Percentiles rank a stretch among this genome's conserved stretches.
Evolutionary conservation across 257 asterid species (phyloP).

Genomic region (Solanum virginianum): DNA sequence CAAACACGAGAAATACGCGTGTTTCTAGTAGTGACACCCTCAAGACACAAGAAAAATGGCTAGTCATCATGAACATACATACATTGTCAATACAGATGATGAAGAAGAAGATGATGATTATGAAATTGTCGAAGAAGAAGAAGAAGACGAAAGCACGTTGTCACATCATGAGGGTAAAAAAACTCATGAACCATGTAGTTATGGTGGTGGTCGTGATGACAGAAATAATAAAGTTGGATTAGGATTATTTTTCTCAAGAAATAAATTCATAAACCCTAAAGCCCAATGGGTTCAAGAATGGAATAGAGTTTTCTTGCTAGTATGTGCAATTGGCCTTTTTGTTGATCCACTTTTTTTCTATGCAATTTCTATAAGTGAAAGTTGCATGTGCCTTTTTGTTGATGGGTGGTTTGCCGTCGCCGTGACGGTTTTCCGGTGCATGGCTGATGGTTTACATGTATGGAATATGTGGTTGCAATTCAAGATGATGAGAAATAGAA

Average conservation of each 20-base stretch:
- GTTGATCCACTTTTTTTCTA: conserved; percentile 9
- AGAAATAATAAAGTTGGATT: background rate
- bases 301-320: background rate
- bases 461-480: conserved; percentile 1
- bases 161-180: background rate
- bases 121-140: background rate
- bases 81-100: background rate
- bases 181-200: background rate
- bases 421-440: conserved; percentile 2
- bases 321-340: background rate
- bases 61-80: background rate
- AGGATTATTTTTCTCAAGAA: background rate
- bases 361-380: background rate
- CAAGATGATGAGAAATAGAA: background rate
- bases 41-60: background rate
- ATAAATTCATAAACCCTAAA: background rate
- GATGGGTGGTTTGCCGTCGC: conserved; percentile 2
- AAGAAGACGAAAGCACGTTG: background rate
- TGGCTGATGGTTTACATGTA: background rate
- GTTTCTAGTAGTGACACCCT: background rate
- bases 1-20: background rate
- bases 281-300: conserved; percentile 1
- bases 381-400: conserved; percentile 2
- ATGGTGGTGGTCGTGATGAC: background rate
- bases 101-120: background rate